Base-by-base conservation (phyloP, 1,139 yeast species). In the Blastobotrys malaysiensis region DNA sequence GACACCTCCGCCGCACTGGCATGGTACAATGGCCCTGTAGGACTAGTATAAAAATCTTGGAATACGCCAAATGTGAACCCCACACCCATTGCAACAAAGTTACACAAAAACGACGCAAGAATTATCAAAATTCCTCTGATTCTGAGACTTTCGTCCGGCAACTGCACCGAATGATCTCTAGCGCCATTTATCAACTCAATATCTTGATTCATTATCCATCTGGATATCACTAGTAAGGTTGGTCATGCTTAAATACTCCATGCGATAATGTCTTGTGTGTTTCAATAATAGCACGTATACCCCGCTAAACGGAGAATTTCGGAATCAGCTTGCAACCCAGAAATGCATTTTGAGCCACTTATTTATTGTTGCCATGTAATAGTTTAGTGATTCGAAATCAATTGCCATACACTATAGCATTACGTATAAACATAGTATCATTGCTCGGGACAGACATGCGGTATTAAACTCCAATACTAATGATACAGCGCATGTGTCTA, bases 51-150 rank as follows among this genome's bases (percentile, higher is more conserved):
- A 36, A 55, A 59, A 19, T 62, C 63, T 46, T 62, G 65, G 48
- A 57, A 62, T 31, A 62, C 63, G 46, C 65, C 65, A 54, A 51
- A 62, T 7, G 65, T 57, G 52, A 62, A 62, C 5, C 58, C 58
- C 24, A 61, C 55, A 5, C 64, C 64, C 46, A 61, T 59, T 13
- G 59, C 62, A 18, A 57, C 52, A 48, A 60, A 60, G 49, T 58
- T 61, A 20, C 39, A 31, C 39, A 31, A 3, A n/a, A 31, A 31
- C 5, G 39, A 31, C 16, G 39, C 39, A 7, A 31, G 39, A 31
- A 31, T 31, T 31, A 31, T n/a, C 16, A 31, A 16, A 2, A 31
- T 31, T 7, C 39, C 39, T n/a, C n/a, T 31, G 39, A 31, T 31
- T 31, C 16, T 11, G 7, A 31, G 39, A 7, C 2, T 31, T 5